Percentiles rank a stretch among this genome's conserved stretches.
Evolutionary conservation across 768 basidiomycete species (phyloP).

Genomic region (Paxillus involutus): DNA sequence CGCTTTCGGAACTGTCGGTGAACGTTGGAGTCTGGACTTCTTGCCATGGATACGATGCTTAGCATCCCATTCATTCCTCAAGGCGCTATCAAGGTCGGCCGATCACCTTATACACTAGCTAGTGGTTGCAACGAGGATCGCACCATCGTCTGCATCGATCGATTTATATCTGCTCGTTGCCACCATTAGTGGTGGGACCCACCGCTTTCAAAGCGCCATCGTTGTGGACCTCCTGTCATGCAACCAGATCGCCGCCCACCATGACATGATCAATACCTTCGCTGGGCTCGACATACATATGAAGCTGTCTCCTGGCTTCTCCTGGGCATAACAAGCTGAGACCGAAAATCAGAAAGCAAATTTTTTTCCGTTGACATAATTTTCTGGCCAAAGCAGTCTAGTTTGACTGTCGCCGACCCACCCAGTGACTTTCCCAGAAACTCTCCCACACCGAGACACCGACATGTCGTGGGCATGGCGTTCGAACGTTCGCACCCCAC

Average conservation of each 20-base stretch:
- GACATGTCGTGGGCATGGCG: constrained; percentile 23
- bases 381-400: constrained; percentile 9
- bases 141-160: neutral
- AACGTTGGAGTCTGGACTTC: constrained; percentile 11
- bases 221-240: neutral
- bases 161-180: neutral
- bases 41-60: constrained; percentile 29
- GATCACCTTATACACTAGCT: no score
- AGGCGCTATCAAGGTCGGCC: neutral
- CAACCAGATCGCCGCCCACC: constrained; percentile 5
- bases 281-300: neutral
- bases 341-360: constrained; percentile 4
- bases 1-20: constrained; percentile 8
- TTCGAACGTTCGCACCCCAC: constrained; percentile 35
- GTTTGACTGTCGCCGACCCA: constrained; percentile 19
- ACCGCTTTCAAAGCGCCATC: neutral
- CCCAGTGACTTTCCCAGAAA: constrained; percentile 11
- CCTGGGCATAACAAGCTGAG: neutral
- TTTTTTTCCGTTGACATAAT: constrained; percentile 25
- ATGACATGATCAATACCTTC: neutral
- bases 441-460: constrained; percentile 26
- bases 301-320: neutral
- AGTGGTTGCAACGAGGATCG: neutral
- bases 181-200: neutral
- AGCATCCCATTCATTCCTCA: neutral